Conservation (phyloP, 441 rosid species). For the Populus hybrid region DNA sequence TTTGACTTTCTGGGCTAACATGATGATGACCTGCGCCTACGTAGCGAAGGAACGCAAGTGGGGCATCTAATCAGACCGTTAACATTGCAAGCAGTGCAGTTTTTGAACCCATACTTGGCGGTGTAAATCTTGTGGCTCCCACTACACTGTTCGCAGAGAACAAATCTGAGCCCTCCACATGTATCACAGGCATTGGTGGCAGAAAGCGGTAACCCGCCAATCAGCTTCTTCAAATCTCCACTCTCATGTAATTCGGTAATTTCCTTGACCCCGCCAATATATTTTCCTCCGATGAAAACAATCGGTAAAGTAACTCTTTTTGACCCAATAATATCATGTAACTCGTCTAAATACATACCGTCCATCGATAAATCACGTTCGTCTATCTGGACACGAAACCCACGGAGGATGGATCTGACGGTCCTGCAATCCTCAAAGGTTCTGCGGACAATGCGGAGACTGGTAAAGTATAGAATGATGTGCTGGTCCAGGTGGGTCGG, state of each 20-base stretch:
- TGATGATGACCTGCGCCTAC: slow-evolving; percentile 14
- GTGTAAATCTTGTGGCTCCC: slow-evolving; percentile 71
- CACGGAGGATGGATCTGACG: slow-evolving; percentile 65
- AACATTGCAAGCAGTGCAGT: slow-evolving; percentile 46
- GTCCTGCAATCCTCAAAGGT: slow-evolving; percentile 71
- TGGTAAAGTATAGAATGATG: slow-evolving; percentile 64
- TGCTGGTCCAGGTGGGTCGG: slow-evolving; percentile 22
- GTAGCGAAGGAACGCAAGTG: slow-evolving; percentile 30
- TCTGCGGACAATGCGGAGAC: slow-evolving; percentile 65
- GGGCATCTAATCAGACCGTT: slow-evolving; percentile 59
- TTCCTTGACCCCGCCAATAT: slow-evolving; percentile 59
- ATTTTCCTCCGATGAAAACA: slow-evolving; percentile 55
- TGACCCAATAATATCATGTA: slow-evolving; percentile 39
- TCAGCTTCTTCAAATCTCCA: slow-evolving; percentile 48
- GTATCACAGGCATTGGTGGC: slow-evolving; percentile 31
- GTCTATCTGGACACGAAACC: slow-evolving; percentile 48
- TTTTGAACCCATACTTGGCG: slow-evolving; percentile 41
- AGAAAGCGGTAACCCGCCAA: slow-evolving; percentile 25
- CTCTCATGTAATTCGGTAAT: slow-evolving; percentile 43
- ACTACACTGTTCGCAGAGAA: slow-evolving; percentile 46
- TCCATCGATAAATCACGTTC: slow-evolving; percentile 82
- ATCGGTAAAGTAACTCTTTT: slow-evolving; percentile 36
- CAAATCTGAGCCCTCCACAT: slow-evolving; percentile 61
- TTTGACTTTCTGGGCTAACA: not conserved
- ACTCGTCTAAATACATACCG: slow-evolving; percentile 40